These are phyloP conservation scores for Ogataea pilisensis DNA, from an alignment of 805 yeast genomes.

Conservation along the genomic window DNA sequence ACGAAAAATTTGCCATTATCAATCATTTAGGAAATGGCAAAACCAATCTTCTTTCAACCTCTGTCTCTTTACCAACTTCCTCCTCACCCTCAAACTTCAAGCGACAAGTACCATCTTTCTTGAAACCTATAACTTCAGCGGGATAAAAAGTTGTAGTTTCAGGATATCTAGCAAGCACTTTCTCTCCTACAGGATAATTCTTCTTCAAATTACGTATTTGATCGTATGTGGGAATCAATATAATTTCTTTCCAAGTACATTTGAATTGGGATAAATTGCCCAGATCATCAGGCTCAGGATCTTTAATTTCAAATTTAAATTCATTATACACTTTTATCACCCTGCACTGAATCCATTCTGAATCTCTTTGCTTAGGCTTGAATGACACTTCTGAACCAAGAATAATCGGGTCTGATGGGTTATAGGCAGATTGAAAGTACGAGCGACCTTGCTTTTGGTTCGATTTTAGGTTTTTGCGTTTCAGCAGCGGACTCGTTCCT, in stretches of 20 bases:
- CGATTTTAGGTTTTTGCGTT: conserved; percentile 8
- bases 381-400: conserved; percentile 87
- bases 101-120: conserved; percentile 71
- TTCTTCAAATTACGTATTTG: conserved; percentile 33
- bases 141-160: conserved; percentile 97
- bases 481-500: conserved; percentile 4
- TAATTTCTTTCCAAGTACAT: conserved; percentile 75
- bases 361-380: conserved; percentile 64
- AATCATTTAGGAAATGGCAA: conserved; percentile 56
- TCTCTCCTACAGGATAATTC: conserved; percentile 68
- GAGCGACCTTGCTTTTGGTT: conserved; percentile 19
- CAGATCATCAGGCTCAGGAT: conserved; percentile 96
- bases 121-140: conserved; percentile 81
- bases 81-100: conserved; percentile 94
- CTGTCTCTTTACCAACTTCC: conserved; percentile 92
- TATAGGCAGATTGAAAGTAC: conserved; percentile 48
- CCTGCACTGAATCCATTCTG: conserved; percentile 96
- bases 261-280: conserved; percentile 75
- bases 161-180: conserved; percentile 90
- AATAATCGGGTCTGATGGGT: conserved; percentile 52
- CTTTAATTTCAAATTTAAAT: conserved; percentile 77
- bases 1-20: too few species aligned
- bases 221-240: conserved; percentile 56
- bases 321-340: conserved; percentile 56
- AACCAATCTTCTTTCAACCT: conserved; percentile 80